Conservation (phyloP, 2,329 filamentous ascomycete genomes). For the Diplocarpon rosae region DNA sequence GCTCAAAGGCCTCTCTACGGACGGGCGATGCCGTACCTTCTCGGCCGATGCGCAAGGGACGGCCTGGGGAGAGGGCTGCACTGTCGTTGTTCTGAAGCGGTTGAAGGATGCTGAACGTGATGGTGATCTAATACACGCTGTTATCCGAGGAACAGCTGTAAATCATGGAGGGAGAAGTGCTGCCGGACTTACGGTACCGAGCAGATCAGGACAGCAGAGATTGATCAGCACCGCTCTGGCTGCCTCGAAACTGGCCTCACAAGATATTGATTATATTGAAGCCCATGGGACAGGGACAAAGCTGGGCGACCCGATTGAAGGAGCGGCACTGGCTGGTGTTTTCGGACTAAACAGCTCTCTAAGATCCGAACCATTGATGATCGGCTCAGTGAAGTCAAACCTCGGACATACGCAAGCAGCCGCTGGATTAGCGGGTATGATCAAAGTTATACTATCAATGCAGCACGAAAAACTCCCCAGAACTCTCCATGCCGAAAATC, state of each 20-base stretch:
- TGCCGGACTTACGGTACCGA: constrained; percentile 66
- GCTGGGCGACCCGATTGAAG: constrained; percentile 70
- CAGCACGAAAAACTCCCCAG: background rate
- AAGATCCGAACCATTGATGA: constrained; percentile 34
- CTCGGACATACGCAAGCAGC: constrained; percentile 25
- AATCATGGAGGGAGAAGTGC: constrained; percentile 74
- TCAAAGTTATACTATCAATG: constrained; percentile 16
- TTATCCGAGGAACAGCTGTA: constrained; percentile 59
- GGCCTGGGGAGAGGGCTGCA: constrained; percentile 38
- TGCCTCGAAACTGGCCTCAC: constrained; percentile 60
- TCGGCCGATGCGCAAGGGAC: constrained; percentile 39
- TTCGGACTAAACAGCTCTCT: constrained; percentile 42
- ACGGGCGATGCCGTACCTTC: constrained; percentile 34
- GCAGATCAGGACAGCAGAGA: constrained; percentile 60
- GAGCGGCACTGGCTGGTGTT: constrained; percentile 56
- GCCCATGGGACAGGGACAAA: constrained; percentile 84
- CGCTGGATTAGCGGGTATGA: constrained; percentile 19
- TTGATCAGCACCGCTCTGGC: constrained; percentile 59
- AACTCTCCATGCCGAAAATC: background rate
- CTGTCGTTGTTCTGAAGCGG: constrained; percentile 36
- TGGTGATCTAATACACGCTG: constrained; percentile 35
- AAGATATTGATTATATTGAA: constrained; percentile 70
- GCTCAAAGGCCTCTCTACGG: background rate
- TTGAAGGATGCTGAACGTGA: constrained; percentile 37
- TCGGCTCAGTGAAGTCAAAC: constrained; percentile 47